A percentile compares a stretch with the other conserved stretches of the same genome.
Conservation (phyloP, 441 rosid genomes). For the Populus trichocarpa region DNA sequence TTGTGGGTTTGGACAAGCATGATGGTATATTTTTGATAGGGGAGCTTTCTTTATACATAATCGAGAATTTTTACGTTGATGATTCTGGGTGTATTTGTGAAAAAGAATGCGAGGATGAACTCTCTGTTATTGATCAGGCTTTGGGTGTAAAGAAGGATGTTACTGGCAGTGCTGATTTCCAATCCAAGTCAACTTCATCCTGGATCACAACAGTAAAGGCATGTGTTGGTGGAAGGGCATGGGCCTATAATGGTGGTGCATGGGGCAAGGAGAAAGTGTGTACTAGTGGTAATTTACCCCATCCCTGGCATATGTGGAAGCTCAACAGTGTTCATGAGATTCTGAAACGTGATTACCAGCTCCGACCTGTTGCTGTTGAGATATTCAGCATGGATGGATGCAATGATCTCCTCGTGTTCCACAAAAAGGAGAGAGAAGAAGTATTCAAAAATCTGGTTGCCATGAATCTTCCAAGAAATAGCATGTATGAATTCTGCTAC, state of each 20-base stretch:
- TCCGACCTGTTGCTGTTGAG: constrained; percentile 99
- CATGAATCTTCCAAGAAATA: constrained; percentile 98
- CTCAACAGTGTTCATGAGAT: constrained; percentile 95
- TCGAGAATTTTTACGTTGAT: constrained; percentile 94
- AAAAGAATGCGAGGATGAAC: constrained; percentile 96
- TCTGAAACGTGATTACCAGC: constrained; percentile 99
- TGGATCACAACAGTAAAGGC: constrained; percentile 62
- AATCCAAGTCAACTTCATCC: constrained; percentile 85
- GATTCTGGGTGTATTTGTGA: constrained; percentile 89
- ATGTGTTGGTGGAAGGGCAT: constrained; percentile 92
- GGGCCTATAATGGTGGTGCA: constrained; percentile 99
- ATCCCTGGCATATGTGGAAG: constrained; percentile 99
- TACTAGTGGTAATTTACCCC: constrained; percentile 82
- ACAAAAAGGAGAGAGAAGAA: constrained; percentile 99
- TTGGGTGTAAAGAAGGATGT: constrained; percentile 97
- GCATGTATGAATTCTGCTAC: constrained; percentile 65
- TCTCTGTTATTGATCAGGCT: constrained; percentile 99
- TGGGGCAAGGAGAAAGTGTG: constrained; percentile 99
- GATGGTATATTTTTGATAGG: constrained; percentile 99
- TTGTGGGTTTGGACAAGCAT: constrained; percentile 97
- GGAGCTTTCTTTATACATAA: constrained; percentile 85
- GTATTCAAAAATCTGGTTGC: constrained; percentile 96
- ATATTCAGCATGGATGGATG: constrained; percentile 99
- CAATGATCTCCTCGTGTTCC: constrained; percentile 98
- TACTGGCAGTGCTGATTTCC: constrained; percentile 74